These are phyloP conservation scores for Penicillium crystallinum DNA, from an alignment of 495 filamentous ascomycete genomes.

Conservation along the genomic window DNA sequence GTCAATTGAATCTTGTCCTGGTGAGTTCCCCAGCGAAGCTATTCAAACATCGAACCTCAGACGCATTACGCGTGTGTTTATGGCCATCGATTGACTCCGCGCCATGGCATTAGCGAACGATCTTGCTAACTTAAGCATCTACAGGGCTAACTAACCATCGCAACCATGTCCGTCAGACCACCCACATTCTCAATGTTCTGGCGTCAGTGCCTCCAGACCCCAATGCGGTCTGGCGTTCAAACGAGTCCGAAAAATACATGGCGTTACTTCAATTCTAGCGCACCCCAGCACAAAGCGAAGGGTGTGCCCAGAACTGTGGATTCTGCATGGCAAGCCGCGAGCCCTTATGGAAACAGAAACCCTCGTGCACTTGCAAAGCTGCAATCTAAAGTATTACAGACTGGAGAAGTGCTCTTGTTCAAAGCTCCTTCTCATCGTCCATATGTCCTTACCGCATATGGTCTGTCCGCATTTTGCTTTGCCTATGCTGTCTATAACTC, in stretches of 20 bases:
- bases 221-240: constrained; percentile 11
- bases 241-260: constrained; percentile 14
- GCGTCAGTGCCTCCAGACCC: constrained; percentile 21
- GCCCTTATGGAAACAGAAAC: constrained; percentile 13
- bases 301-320: constrained; percentile 4
- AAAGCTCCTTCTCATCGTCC: constrained; percentile 55
- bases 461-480: constrained; percentile 52
- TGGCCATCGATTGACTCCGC: not conserved
- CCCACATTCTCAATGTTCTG: constrained; percentile 26
- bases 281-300: constrained; percentile 16
- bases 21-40: constrained; percentile 8
- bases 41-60: not conserved
- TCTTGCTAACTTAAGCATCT: constrained; percentile 14
- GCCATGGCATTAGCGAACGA: not conserved
- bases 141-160: constrained; percentile 7
- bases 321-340: constrained; percentile 10
- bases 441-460: constrained; percentile 54
- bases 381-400: constrained; percentile 19
- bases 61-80: not conserved
- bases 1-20: constrained; percentile 5
- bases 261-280: constrained; percentile 35
- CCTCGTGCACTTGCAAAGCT: constrained; percentile 26
- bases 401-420: constrained; percentile 49
- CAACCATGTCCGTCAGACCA: constrained; percentile 31
- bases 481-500: constrained; percentile 52